phyloP scores from a whole-genome alignment of 192 early-diverging fungal genomes.

The Coemansia furcata region DNA sequence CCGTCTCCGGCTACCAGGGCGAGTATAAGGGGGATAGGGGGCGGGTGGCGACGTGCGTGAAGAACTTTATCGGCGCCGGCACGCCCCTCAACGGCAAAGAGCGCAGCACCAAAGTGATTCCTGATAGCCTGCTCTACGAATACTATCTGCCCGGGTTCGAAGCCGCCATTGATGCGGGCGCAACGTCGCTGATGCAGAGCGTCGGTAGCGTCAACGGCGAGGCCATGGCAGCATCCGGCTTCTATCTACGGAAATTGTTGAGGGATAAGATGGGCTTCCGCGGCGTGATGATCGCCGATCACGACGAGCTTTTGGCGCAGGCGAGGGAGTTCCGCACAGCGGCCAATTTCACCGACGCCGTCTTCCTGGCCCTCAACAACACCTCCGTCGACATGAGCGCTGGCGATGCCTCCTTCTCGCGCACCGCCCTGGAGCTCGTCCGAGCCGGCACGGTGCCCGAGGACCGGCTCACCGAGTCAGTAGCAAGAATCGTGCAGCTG shows the following conservation, averaged over 20 bases:
- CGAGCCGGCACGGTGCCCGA: slow-evolving; percentile 27
- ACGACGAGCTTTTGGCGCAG: slow-evolving; percentile 30
- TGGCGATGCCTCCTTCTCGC: slow-evolving; percentile 43
- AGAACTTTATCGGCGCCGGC: slow-evolving; percentile 56
- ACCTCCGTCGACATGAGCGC: slow-evolving; percentile 58
- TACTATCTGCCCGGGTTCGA: slow-evolving; percentile 61
- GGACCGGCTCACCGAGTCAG: slow-evolving; percentile 54
- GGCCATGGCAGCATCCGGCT: slow-evolving; percentile 54
- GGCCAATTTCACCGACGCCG: slow-evolving; percentile 52
- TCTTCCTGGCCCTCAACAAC: slow-evolving; percentile 51
- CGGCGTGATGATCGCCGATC: slow-evolving; percentile 59
- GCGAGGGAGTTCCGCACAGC: slow-evolving; percentile 11
- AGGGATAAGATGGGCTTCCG: slow-evolving; percentile 56
- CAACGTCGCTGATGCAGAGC: slow-evolving; percentile 57
- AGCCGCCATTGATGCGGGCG: slow-evolving; percentile 56
- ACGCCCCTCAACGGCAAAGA: neutral
- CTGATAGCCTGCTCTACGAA: slow-evolving; percentile 50
- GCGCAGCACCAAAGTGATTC: neutral
- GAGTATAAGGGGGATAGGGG: slow-evolving; percentile 62
- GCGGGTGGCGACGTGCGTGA: slow-evolving; percentile 60
- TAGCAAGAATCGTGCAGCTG: slow-evolving; percentile 57
- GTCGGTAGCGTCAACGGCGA: slow-evolving; percentile 58
- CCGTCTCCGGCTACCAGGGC: slow-evolving; percentile 61
- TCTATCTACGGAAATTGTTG: slow-evolving; percentile 53
- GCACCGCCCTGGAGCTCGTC: slow-evolving; percentile 40